Conservation (phyloP, 441 rosid species). For the Erodium trifolium region DNA sequence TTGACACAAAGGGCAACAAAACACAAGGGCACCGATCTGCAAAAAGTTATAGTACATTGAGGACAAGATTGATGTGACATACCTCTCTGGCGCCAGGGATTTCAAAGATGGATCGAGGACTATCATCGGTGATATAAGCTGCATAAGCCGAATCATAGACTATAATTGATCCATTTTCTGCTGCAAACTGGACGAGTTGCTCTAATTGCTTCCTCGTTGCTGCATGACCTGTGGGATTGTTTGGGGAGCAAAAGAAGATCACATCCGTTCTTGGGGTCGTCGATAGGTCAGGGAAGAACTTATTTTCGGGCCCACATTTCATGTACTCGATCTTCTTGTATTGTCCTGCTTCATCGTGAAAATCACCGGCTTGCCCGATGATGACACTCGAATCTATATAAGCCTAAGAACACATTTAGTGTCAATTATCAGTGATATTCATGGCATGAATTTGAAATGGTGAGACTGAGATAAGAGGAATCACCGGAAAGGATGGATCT, state of each 20-base stretch:
- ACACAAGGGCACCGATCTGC: too few relatives aligned
- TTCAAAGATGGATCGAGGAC: constrained; percentile 85
- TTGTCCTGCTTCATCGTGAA: constrained; percentile 57
- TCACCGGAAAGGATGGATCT: constrained; percentile 99
- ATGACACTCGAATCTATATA: constrained; percentile 94
- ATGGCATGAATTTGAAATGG: neutral
- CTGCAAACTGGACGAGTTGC: constrained; percentile 68
- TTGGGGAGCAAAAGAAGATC: constrained; percentile 94
- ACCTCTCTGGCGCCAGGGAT: constrained; percentile 98
- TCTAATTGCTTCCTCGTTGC: constrained; percentile 85
- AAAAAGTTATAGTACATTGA: too few relatives aligned
- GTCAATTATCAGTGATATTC: neutral
- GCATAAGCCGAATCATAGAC: constrained; percentile 96
- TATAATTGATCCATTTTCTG: constrained; percentile 84
- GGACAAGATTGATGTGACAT: constrained; percentile 17
- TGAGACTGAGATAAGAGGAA: neutral
- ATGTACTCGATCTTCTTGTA: constrained; percentile 77
- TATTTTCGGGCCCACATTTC: constrained; percentile 88
- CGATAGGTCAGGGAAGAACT: constrained; percentile 83
- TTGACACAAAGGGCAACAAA: too few relatives aligned
- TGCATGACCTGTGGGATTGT: constrained; percentile 91
- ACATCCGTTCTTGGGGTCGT: constrained; percentile 60
- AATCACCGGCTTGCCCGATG: constrained; percentile 85
- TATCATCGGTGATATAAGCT: constrained; percentile 74
- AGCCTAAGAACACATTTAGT: constrained; percentile 40